A percentile compares a stretch with the other conserved stretches of the same genome.
Conservation (phyloP, 1,284 basidiomycete species). For the Ceraceosorus guamensis region DNA sequence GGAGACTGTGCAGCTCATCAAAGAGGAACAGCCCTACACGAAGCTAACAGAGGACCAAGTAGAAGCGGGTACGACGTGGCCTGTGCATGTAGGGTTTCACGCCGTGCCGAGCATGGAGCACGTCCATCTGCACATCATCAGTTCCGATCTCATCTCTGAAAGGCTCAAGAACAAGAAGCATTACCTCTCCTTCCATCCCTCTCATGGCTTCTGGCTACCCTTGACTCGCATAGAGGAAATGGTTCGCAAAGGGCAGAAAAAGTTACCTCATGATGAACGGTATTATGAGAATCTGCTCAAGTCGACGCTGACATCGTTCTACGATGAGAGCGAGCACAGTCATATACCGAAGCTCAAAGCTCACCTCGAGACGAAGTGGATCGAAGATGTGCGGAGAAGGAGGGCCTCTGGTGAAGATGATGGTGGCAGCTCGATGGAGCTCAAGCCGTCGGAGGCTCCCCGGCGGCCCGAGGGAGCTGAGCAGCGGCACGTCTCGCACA, state of each 20-base stretch:
- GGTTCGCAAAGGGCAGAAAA: neutral
- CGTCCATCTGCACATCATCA: conserved; percentile 58
- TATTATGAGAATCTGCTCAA: conserved; percentile 65
- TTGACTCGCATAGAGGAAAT: conserved; percentile 15
- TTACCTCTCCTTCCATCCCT: conserved; percentile 87
- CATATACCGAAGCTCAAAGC: conserved; percentile 71
- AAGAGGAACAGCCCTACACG: conserved; percentile 70
- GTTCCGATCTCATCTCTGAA: conserved; percentile 68
- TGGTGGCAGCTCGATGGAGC: no score
- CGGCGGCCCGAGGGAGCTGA: no score
- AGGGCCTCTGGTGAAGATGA: no score
- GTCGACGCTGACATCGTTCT: conserved; percentile 62
- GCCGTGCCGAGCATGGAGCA: conserved; percentile 59
- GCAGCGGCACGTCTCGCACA: no score
- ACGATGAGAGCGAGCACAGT: conserved; percentile 57
- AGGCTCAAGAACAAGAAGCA: conserved; percentile 64
- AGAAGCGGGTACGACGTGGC: conserved; percentile 21
- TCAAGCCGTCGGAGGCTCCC: no score
- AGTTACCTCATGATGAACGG: conserved; percentile 56
- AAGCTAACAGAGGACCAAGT: neutral
- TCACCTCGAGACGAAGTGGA: conserved; percentile 54
- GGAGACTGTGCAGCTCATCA: conserved; percentile 53
- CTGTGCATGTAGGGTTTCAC: conserved; percentile 66
- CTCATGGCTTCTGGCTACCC: conserved; percentile 72
- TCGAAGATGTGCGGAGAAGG: conserved; percentile 1